Conservation (phyloP, 352 stramenopile genomes). For the Albugo candida region DNA sequence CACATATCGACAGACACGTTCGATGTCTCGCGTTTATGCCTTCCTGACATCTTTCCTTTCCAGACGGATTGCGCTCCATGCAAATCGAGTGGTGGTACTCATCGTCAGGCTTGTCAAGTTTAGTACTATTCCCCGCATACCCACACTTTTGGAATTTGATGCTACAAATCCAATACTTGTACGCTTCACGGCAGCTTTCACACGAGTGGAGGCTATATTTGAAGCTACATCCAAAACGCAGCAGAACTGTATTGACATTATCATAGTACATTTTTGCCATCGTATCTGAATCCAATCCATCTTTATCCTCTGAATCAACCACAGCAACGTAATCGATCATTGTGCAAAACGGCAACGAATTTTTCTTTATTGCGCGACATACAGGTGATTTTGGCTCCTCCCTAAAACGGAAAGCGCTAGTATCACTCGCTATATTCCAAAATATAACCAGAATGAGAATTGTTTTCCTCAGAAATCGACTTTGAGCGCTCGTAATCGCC, state of each 20-base stretch:
- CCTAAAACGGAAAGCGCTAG: neutral
- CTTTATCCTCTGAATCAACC: slow-evolving; percentile 27
- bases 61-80: neutral
- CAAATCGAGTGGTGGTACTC: neutral
- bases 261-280: slow-evolving; percentile 59
- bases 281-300: slow-evolving; percentile 26
- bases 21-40: slow-evolving; percentile 22
- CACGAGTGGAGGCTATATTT: slow-evolving; percentile 69
- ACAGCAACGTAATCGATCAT: slow-evolving; percentile 72
- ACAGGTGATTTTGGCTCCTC: slow-evolving; percentile 27
- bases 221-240: slow-evolving; percentile 59
- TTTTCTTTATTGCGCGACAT: slow-evolving; percentile 28
- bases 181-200: slow-evolving; percentile 68
- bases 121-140: neutral
- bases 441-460: too few species aligned
- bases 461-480: too few species aligned
- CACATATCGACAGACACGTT: slow-evolving; percentile 61
- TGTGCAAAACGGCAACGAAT: slow-evolving; percentile 57
- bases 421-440: too few species aligned
- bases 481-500: too few species aligned
- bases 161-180: slow-evolving; percentile 79
- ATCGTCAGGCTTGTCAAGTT: neutral
- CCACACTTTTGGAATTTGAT: slow-evolving; percentile 69
- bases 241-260: slow-evolving; percentile 60
- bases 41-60: slow-evolving; percentile 15